Percentiles rank a stretch among this genome's conserved stretches.
Evolutionary conservation across 108 stramenopile genomes (phyloP).

Genomic region (Discostella pseudostelligera): DNA sequence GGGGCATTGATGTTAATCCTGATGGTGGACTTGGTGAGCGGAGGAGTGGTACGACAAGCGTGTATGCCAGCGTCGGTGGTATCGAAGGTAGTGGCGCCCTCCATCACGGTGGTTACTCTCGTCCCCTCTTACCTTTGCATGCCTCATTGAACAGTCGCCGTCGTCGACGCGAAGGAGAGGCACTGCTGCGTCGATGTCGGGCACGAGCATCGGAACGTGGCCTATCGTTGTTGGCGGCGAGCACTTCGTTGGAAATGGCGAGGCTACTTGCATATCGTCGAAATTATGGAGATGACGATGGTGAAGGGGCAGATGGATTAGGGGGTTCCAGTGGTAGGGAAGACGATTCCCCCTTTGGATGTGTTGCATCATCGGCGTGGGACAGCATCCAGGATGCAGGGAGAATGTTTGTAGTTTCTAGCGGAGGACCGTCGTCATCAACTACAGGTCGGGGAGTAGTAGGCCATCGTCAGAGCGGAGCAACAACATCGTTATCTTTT

Average conservation of each 20-base stretch:
- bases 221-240: slow-evolving; percentile 32
- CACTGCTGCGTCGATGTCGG: slow-evolving; percentile 32
- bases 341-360: not conserved
- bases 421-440: slow-evolving; percentile 1
- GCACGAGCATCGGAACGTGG: slow-evolving; percentile 32
- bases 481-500: slow-evolving; percentile 30
- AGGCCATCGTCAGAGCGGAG: slow-evolving; percentile 23
- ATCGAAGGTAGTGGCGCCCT: not conserved
- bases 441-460: not conserved
- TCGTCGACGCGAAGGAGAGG: slow-evolving; percentile 17
- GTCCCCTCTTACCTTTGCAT: slow-evolving; percentile 1
- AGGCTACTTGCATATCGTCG: slow-evolving; percentile 24
- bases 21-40: slow-evolving; percentile 5
- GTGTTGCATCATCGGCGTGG: slow-evolving; percentile 32
- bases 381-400: slow-evolving; percentile 31
- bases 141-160: not conserved
- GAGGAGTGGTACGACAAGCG: slow-evolving; percentile 11
- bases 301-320: slow-evolving; percentile 11
- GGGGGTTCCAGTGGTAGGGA: not conserved
- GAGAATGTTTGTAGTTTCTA: slow-evolving; percentile 2
- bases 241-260: slow-evolving; percentile 39
- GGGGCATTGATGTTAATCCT: not conserved
- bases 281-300: not conserved
- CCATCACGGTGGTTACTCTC: not conserved
- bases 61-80: slow-evolving; percentile 27